Evolutionary conservation across 2,329 filamentous ascomycete genomes (phyloP).

Genomic region (Chaetoscypha palmicola): DNA sequence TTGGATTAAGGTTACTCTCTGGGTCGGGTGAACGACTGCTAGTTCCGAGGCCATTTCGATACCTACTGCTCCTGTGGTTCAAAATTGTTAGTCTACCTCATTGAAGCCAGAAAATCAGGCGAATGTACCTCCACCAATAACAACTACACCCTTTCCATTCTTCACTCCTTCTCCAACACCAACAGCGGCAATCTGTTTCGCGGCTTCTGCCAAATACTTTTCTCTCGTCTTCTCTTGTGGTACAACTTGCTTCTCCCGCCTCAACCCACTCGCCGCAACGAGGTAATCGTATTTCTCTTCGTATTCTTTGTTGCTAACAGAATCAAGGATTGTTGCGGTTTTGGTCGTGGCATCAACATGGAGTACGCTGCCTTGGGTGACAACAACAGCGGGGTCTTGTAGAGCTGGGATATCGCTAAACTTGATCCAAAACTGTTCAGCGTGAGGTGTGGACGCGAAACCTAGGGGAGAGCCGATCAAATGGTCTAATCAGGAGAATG

Average conservation of each 20-base stretch:
- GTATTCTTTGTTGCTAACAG: conserved; percentile 36
- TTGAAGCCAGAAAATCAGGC: no score
- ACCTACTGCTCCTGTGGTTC: conserved; percentile 68
- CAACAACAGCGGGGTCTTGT: conserved; percentile 52
- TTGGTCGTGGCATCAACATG: conserved; percentile 53
- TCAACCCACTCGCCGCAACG: conserved; percentile 63
- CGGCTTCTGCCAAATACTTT: conserved; percentile 56
- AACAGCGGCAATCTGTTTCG: conserved; percentile 50
- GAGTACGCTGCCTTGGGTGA: conserved; percentile 59
- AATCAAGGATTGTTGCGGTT: conserved; percentile 49
- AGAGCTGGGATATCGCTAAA: conserved; percentile 61
- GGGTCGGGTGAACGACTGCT: conserved; percentile 56
- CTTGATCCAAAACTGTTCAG: conserved; percentile 62
- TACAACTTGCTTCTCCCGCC: conserved; percentile 64
- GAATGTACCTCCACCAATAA: conserved; percentile 62
- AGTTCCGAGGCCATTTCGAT: conserved; percentile 78
- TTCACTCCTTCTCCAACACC: conserved; percentile 26
- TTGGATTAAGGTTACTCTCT: conserved; percentile 67
- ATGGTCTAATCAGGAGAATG: conserved; percentile 47
- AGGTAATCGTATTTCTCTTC: conserved; percentile 61
- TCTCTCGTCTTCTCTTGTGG: conserved; percentile 57
- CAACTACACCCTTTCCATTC: conserved; percentile 52
- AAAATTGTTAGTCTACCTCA: no score
- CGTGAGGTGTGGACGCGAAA: conserved; percentile 55
- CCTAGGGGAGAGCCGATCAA: conserved; percentile 70